Conservation (phyloP, 306 rosid species). For the Boehmeria nivea region DNA sequence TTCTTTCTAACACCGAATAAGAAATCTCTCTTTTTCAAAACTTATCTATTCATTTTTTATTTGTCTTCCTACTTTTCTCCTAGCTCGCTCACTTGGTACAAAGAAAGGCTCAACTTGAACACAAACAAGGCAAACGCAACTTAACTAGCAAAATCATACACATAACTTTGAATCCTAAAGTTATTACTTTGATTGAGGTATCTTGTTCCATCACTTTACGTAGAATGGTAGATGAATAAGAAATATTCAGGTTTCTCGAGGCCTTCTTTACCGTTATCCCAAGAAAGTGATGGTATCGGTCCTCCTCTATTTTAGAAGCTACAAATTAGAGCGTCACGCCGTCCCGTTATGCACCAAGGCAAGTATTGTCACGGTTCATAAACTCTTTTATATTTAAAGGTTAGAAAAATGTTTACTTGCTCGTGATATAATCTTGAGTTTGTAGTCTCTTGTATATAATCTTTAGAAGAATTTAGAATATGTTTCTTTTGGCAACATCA, state of each 20-base stretch:
- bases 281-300: conserved; percentile 53
- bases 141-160: too few species aligned
- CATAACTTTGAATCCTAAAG: conserved; percentile 62
- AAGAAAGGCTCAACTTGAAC: too few species aligned
- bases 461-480: too few species aligned
- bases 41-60: too few species aligned
- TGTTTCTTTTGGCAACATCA: background rate
- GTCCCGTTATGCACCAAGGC: conserved; percentile 24
- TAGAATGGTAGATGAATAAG: conserved; percentile 89
- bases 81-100: too few species aligned
- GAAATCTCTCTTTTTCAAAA: too few species aligned
- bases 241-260: conserved; percentile 79
- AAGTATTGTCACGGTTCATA: background rate
- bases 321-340: conserved; percentile 58
- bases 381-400: too few species aligned
- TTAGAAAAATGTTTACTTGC: background rate
- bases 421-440: background rate
- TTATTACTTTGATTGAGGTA: conserved; percentile 63
- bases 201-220: conserved; percentile 73
- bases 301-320: conserved; percentile 96
- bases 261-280: conserved; percentile 46
- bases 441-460: background rate
- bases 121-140: too few species aligned
- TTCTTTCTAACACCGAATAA: too few species aligned
- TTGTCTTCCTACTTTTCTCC: too few species aligned